A percentile compares a stretch with the other conserved stretches of the same genome.
Evolutionary conservation across 2,329 filamentous ascomycete genomes (phyloP).

Genomic region (Penicillium sp.): DNA sequence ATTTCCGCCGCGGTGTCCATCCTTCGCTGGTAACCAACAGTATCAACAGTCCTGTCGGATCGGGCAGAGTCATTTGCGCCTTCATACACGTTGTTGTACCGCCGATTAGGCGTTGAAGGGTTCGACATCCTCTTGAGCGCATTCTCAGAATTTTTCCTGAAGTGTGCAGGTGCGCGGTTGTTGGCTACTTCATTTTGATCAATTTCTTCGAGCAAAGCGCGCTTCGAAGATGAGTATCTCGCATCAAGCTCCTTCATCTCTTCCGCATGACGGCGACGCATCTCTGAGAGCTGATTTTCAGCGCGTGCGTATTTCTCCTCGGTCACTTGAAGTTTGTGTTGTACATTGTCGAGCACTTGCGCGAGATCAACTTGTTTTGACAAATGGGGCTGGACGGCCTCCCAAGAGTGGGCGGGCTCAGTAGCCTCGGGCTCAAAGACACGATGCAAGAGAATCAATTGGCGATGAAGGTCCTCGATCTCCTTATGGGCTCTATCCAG

Average conservation of each 20-base stretch:
- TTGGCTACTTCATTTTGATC: conserved; percentile 75
- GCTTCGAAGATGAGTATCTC: conserved; percentile 64
- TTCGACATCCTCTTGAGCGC: conserved; percentile 67
- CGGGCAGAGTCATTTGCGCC: conserved; percentile 71
- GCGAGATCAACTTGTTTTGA: conserved; percentile 71
- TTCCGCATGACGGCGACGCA: conserved; percentile 73
- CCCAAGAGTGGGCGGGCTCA: conserved; percentile 66
- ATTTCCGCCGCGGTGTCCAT: conserved; percentile 91
- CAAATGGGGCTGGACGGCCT: conserved; percentile 70
- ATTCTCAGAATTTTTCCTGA: conserved; percentile 62
- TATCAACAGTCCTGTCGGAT: conserved; percentile 83
- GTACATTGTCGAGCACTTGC: conserved; percentile 82
- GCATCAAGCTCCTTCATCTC: conserved; percentile 67
- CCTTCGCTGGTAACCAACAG: conserved; percentile 78
- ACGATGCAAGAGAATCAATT: conserved; percentile 80
- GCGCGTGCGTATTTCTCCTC: conserved; percentile 78
- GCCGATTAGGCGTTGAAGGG: conserved; percentile 74
- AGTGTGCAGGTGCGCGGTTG: conserved; percentile 73
- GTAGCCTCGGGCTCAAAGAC: conserved; percentile 78
- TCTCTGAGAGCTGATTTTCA: conserved; percentile 76
- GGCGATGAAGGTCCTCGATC: conserved; percentile 74
- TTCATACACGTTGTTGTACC: conserved; percentile 63
- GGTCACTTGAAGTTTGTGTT: conserved; percentile 82
- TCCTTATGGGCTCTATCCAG: conserved; percentile 81
- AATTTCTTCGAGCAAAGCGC: conserved; percentile 82